These are phyloP conservation scores for Colletotrichum caudatum DNA, from an alignment of 2,329 filamentous ascomycete genomes.

Conservation along the genomic window DNA sequence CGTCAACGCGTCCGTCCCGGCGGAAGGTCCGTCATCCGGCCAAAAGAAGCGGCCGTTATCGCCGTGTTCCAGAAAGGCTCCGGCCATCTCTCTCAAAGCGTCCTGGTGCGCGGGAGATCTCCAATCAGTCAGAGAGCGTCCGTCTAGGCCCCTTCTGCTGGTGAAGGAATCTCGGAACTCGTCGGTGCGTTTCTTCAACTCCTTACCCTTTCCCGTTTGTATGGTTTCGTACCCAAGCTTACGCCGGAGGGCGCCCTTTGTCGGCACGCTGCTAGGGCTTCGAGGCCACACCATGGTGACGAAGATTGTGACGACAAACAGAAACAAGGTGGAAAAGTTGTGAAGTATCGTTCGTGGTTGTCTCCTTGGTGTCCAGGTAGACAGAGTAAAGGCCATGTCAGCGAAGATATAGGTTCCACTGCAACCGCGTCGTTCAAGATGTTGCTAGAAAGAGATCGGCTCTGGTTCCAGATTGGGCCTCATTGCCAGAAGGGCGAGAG, in stretches of 20 bases:
- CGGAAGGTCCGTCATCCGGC: background rate
- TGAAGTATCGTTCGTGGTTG: background rate
- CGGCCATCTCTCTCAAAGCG: background rate
- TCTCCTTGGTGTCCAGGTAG: too few species aligned
- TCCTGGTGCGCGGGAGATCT: background rate
- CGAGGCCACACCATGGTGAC: background rate
- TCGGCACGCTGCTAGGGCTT: background rate
- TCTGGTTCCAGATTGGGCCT: background rate
- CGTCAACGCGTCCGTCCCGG: background rate
- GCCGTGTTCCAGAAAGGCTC: background rate
- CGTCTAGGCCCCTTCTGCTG: background rate
- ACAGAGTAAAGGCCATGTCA: background rate
- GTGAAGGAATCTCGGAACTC: background rate
- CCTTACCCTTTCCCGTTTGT: accelerated
- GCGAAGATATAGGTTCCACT: background rate
- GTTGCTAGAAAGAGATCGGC: background rate
- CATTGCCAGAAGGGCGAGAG: background rate
- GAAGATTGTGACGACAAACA: background rate
- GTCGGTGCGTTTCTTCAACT: background rate
- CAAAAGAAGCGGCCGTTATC: background rate
- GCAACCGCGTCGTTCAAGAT: background rate
- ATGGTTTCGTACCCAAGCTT: background rate
- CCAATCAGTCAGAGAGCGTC: background rate
- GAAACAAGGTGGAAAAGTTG: too few species aligned
- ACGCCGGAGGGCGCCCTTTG: background rate